Percentiles rank a stretch among this genome's conserved stretches.
Conservation (phyloP, 1,284 basidiomycete species). For the Trichosporon asahii region DNA sequence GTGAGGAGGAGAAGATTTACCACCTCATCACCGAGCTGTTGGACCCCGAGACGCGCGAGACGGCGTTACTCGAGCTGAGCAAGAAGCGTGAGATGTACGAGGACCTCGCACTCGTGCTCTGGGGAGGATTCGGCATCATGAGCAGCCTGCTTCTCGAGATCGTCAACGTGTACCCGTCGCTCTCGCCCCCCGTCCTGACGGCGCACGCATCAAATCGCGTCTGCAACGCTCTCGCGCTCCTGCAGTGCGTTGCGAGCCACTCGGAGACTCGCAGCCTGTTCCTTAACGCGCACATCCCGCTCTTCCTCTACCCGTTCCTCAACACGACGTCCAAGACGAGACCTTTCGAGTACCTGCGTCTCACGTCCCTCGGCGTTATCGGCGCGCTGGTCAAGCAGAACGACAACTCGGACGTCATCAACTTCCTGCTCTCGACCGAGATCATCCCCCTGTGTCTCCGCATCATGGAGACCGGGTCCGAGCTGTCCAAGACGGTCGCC, state of each 20-base stretch:
- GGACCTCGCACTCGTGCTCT: slow-evolving; percentile 92
- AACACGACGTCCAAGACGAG: slow-evolving; percentile 99
- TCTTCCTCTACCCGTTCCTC: slow-evolving; percentile 98
- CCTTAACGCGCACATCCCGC: slow-evolving; percentile 92
- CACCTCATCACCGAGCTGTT: slow-evolving; percentile 56
- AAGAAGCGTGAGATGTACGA: slow-evolving; percentile 99
- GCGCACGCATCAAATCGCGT: slow-evolving; percentile 99
- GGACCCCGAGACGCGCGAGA: slow-evolving; percentile 66
- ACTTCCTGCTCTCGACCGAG: slow-evolving; percentile 97
- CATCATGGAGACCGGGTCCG: slow-evolving; percentile 99
- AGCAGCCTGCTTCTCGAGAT: slow-evolving; percentile 97
- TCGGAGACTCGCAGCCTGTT: slow-evolving; percentile 89
- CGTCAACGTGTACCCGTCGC: slow-evolving; percentile 93
- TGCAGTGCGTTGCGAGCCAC: slow-evolving; percentile 97
- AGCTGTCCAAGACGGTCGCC: slow-evolving; percentile 98
- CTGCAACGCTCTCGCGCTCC: slow-evolving; percentile 94
- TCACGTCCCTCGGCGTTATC: slow-evolving; percentile 97
- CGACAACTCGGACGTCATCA: slow-evolving; percentile 98
- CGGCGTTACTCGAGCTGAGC: slow-evolving; percentile 87
- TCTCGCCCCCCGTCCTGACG: slow-evolving; percentile 92
- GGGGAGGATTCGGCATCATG: slow-evolving; percentile 99
- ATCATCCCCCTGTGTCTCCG: slow-evolving; percentile 98
- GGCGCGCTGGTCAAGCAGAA: slow-evolving; percentile 99
- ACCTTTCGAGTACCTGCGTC: slow-evolving; percentile 96
- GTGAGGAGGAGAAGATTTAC: slow-evolving; percentile 57